Conservation (phyloP, 2,329 filamentous ascomycete species). For the Ophiocordyceps unilateralis region DNA sequence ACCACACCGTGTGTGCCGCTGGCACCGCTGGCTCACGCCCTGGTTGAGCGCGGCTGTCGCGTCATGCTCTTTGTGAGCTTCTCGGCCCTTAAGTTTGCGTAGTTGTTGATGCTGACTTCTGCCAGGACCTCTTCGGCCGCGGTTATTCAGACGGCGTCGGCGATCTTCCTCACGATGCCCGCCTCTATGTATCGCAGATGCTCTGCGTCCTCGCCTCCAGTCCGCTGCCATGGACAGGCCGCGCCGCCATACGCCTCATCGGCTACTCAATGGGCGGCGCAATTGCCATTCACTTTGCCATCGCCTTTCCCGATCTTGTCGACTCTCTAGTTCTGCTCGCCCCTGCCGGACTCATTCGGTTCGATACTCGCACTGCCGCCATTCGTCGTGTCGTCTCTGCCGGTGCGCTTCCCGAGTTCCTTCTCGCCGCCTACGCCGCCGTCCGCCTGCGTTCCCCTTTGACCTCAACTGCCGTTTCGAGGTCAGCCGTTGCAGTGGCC, state of each 20-base stretch:
- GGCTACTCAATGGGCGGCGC: slow-evolving; percentile 76
- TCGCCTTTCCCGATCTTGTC: slow-evolving; percentile 53
- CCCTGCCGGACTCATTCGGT: slow-evolving; percentile 55
- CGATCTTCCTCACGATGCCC: slow-evolving; percentile 53
- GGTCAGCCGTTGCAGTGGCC: slow-evolving; percentile 9
- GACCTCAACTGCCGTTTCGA: slow-evolving; percentile 6
- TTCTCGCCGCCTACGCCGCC: slow-evolving; percentile 31
- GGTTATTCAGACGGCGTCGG: slow-evolving; percentile 49
- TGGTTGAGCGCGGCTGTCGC: slow-evolving; percentile 53
- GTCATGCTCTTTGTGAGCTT: slow-evolving; percentile 57
- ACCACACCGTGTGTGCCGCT: slow-evolving; percentile 66
- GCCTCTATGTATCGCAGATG: slow-evolving; percentile 57
- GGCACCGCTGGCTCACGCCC: slow-evolving; percentile 44
- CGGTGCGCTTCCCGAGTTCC: slow-evolving; percentile 32
- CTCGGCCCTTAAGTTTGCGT: not conserved
- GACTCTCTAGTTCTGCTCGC: slow-evolving; percentile 59
- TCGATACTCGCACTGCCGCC: slow-evolving; percentile 30
- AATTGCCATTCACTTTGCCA: slow-evolving; percentile 57
- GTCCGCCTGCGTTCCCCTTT: slow-evolving; percentile 33
- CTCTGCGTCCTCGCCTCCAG: slow-evolving; percentile 55
- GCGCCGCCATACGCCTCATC: slow-evolving; percentile 42
- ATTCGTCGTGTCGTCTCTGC: slow-evolving; percentile 36
- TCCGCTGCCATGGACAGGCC: slow-evolving; percentile 47
- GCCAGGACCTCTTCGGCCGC: slow-evolving; percentile 48
- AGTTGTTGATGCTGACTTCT: not conserved